These are phyloP conservation scores for Aspergillus carlsbadensis DNA, from an alignment of 495 filamentous ascomycete genomes.

Conservation along the genomic window DNA sequence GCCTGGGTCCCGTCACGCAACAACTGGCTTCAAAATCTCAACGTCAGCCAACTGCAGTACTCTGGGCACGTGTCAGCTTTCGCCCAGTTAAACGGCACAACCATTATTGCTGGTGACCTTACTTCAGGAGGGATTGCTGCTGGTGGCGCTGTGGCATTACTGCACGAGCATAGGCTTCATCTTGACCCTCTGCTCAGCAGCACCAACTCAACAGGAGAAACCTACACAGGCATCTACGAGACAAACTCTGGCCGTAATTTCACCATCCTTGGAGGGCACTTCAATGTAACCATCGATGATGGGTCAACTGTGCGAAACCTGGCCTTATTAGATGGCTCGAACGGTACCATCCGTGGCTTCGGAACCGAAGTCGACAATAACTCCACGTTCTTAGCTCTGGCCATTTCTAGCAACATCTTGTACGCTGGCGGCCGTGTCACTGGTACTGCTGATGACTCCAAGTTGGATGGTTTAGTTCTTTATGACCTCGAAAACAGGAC, in stretches of 20 bases:
- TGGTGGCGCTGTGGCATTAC: slow-evolving; percentile 66
- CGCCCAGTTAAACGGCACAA: slow-evolving; percentile 58
- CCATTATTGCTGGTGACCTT: slow-evolving; percentile 76
- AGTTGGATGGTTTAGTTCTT: slow-evolving; percentile 70
- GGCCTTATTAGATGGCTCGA: slow-evolving; percentile 65
- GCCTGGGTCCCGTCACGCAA: slow-evolving; percentile 89
- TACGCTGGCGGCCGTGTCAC: slow-evolving; percentile 81
- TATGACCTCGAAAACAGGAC: slow-evolving; percentile 69
- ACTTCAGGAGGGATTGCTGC: slow-evolving; percentile 66
- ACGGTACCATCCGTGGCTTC: slow-evolving; percentile 68
- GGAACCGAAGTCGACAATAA: slow-evolving; percentile 62
- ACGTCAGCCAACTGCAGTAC: slow-evolving; percentile 62
- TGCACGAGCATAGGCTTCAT: slow-evolving; percentile 47
- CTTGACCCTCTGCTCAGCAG: slow-evolving; percentile 60
- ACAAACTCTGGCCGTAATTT: slow-evolving; percentile 65
- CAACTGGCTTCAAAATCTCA: slow-evolving; percentile 86
- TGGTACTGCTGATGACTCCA: slow-evolving; percentile 61
- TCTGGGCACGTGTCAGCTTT: slow-evolving; percentile 69
- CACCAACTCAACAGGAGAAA: slow-evolving; percentile 59
- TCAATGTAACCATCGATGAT: slow-evolving; percentile 66
- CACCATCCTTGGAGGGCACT: slow-evolving; percentile 87
- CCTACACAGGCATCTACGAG: slow-evolving; percentile 77
- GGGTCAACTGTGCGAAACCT: slow-evolving; percentile 77
- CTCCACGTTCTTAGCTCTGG: slow-evolving; percentile 73
- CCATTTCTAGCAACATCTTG: slow-evolving; percentile 63